phyloP scores from a whole-genome alignment of 768 basidiomycete species.

The Suillus cothurnatus region DNA sequence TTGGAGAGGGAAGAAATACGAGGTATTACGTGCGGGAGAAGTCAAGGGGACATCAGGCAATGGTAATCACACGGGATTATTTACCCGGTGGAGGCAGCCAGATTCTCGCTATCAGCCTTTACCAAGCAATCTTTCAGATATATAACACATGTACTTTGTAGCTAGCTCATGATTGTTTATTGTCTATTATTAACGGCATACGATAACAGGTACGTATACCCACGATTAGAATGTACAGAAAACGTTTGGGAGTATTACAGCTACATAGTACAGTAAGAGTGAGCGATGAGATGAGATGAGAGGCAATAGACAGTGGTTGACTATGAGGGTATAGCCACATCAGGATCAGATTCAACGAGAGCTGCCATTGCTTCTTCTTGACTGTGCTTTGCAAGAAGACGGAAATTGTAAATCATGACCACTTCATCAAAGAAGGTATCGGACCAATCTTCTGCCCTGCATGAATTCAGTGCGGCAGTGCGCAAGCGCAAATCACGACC shows the following conservation, averaged over 20 bases:
- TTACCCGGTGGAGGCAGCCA: slow-evolving; percentile 25
- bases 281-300: not conserved
- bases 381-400: slow-evolving; percentile 39
- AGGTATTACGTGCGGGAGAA: slow-evolving; percentile 74
- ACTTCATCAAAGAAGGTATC: slow-evolving; percentile 65
- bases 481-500: slow-evolving; percentile 50
- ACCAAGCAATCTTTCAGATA: slow-evolving; percentile 19
- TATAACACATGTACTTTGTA: slow-evolving; percentile 9
- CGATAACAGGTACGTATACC: slow-evolving; percentile 37
- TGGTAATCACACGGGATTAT: slow-evolving; percentile 25
- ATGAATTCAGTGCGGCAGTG: slow-evolving; percentile 47
- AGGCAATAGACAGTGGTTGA: not conserved
- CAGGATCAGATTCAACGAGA: slow-evolving; percentile 24
- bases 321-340: slow-evolving; percentile 7
- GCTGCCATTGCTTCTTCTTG: slow-evolving; percentile 36
- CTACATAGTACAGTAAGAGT: slow-evolving; percentile 10
- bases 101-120: slow-evolving; percentile 10
- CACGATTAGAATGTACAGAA: slow-evolving; percentile 39
- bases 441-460: slow-evolving; percentile 52
- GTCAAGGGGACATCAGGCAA: slow-evolving; percentile 39
- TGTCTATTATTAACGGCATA: slow-evolving; percentile 16
- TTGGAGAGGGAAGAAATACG: slow-evolving; percentile 87
- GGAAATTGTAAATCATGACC: slow-evolving; percentile 58
- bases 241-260: slow-evolving; percentile 20
- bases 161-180: slow-evolving; percentile 1